Evolutionary conservation across 73 alveolate genomes (phyloP).

Genomic region (Stentor coeruleus): DNA sequence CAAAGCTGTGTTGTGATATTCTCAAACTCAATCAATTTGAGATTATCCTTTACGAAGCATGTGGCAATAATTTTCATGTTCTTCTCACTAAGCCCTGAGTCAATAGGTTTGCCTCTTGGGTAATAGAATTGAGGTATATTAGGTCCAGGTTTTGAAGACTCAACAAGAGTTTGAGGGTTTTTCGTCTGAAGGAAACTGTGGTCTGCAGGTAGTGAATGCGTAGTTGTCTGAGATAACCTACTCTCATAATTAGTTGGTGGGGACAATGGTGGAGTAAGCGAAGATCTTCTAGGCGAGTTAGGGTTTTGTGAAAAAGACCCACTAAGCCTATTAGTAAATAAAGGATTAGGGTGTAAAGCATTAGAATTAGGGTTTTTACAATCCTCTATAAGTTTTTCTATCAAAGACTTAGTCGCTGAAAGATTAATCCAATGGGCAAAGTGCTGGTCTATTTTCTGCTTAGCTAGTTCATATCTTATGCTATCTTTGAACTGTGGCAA

Average conservation of each 20-base stretch:
- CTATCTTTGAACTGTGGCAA: slow-evolving; percentile 30
- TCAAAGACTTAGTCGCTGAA: slow-evolving; percentile 27
- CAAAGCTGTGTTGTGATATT: slow-evolving; percentile 64
- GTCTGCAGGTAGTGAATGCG: not conserved
- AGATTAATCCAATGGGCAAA: slow-evolving; percentile 53
- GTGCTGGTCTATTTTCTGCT: slow-evolving; percentile 50
- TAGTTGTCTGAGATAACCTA: not conserved
- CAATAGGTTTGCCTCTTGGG: slow-evolving; percentile 72
- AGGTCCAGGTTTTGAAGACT: slow-evolving; percentile 6
- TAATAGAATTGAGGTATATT: slow-evolving; percentile 75
- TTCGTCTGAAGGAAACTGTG: not conserved
- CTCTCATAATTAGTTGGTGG: slow-evolving; percentile 23
- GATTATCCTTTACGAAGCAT: slow-evolving; percentile 54
- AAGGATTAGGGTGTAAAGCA: not conserved
- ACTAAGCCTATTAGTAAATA: not conserved
- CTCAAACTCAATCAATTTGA: slow-evolving; percentile 58
- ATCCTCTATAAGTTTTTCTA: slow-evolving; percentile 44
- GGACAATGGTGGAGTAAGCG: slow-evolving; percentile 37
- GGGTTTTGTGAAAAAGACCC: not conserved
- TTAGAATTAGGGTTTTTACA: slow-evolving; percentile 28
- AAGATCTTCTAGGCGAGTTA: not conserved
- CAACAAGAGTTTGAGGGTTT: too few species aligned
- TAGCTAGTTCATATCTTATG: slow-evolving; percentile 59
- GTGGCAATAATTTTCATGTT: slow-evolving; percentile 53
- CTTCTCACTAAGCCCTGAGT: slow-evolving; percentile 46